Evolutionary conservation across 306 rosid species (phyloP).

Genomic region (Malus sieversii): DNA sequence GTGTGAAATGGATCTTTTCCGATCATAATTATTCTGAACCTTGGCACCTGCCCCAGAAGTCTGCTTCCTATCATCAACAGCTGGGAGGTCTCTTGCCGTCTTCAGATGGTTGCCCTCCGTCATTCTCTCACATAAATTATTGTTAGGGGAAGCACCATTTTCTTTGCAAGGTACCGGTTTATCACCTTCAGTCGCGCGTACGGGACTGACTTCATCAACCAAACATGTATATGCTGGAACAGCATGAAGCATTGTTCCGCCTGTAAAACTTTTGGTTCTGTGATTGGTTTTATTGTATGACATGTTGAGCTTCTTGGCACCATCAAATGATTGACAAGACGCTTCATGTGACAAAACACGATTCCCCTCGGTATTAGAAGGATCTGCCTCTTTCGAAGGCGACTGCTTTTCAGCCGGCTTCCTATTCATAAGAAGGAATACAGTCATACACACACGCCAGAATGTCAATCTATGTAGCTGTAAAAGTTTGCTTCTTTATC

Average conservation of each 20-base stretch:
- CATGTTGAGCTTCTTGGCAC: slow-evolving; percentile 47
- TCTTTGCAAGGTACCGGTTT: slow-evolving; percentile 25
- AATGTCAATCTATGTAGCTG: background rate
- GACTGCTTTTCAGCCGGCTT: slow-evolving; percentile 33
- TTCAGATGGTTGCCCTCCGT: slow-evolving; percentile 8
- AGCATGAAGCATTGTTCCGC: slow-evolving; percentile 45
- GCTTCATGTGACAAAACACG: slow-evolving; percentile 24
- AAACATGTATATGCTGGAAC: slow-evolving; percentile 57
- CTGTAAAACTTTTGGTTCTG: slow-evolving; percentile 43
- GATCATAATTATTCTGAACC: slow-evolving; percentile 29
- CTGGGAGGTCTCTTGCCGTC: slow-evolving; percentile 20
- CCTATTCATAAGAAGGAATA: slow-evolving; percentile 29
- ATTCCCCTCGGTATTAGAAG: slow-evolving; percentile 24
- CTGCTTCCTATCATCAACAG: slow-evolving; percentile 36
- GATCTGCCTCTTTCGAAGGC: slow-evolving; percentile 23
- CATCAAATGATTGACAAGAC: slow-evolving; percentile 26
- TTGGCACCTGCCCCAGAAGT: slow-evolving; percentile 29
- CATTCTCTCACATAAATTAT: slow-evolving; percentile 17
- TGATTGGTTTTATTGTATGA: slow-evolving; percentile 60
- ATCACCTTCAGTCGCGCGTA: slow-evolving; percentile 22
- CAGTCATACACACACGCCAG: background rate
- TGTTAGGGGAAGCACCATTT: slow-evolving; percentile 17
- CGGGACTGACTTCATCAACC: slow-evolving; percentile 52
- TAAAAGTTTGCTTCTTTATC: background rate
- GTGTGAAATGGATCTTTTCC: slow-evolving; percentile 26